Evolutionary conservation across 2,329 filamentous ascomycete genomes (phyloP).

Genomic region (Claviceps citrina): DNA sequence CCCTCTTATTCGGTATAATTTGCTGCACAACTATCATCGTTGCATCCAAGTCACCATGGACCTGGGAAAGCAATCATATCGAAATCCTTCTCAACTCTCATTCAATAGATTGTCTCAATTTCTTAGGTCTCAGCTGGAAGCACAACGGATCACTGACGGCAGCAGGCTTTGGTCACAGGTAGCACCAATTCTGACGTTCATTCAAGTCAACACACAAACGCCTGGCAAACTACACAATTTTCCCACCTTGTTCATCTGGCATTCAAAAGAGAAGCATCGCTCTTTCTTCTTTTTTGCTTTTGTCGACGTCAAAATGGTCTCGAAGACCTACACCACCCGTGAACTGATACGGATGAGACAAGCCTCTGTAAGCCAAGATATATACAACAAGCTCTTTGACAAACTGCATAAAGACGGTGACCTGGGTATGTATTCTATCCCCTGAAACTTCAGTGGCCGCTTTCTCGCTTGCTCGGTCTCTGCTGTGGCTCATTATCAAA

Average conservation of each 20-base stretch:
- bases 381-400: constrained; percentile 16
- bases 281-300: constrained; percentile 27
- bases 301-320: constrained; percentile 25
- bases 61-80: constrained; percentile 14
- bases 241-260: constrained; percentile 26
- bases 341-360: constrained; percentile 28
- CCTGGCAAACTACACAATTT: constrained; percentile 12
- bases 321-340: constrained; percentile 26
- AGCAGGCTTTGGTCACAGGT: constrained; percentile 15
- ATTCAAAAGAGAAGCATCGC: constrained; percentile 18
- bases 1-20: constrained; percentile 17
- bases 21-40: constrained; percentile 16
- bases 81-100: constrained; percentile 8
- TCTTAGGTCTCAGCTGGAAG: constrained; percentile 13
- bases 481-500: background rate
- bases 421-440: constrained; percentile 24
- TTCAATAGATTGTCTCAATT: constrained; percentile 12
- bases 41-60: constrained; percentile 17
- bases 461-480: background rate
- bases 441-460: background rate
- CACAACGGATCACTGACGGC: constrained; percentile 18
- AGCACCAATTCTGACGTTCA: constrained; percentile 20
- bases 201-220: constrained; percentile 13
- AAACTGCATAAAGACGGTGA: constrained; percentile 25
- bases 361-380: constrained; percentile 11